A percentile compares a stretch with the other conserved stretches of the same genome.
These are phyloP conservation scores for Paramyrothecium sp. DNA, from an alignment of 2,329 filamentous ascomycete species.

Conservation along the genomic window DNA sequence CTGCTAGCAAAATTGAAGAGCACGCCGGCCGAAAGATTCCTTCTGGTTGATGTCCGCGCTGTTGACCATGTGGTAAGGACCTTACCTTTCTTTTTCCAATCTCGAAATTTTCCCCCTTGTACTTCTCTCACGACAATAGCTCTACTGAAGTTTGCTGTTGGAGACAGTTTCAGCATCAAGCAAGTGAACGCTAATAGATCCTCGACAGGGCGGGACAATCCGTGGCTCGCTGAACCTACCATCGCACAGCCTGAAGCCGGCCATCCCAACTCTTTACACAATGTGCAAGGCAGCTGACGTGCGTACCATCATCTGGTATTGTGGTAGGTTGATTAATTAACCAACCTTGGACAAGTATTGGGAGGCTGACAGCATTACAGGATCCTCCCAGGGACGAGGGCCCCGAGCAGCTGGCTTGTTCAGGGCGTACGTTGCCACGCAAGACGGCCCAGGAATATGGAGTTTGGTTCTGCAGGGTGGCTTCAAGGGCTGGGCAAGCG, in stretches of 20 bases:
- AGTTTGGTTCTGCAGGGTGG: constrained; percentile 50
- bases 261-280: constrained; percentile 38
- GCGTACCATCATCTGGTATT: constrained; percentile 44
- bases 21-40: background rate
- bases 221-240: constrained; percentile 51
- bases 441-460: constrained; percentile 37
- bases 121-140: too few relatives aligned
- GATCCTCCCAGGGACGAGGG: constrained; percentile 53
- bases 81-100: too few relatives aligned
- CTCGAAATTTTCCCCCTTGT: too few relatives aligned
- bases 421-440: constrained; percentile 44
- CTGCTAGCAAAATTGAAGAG: background rate
- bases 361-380: constrained; percentile 26
- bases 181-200: background rate
- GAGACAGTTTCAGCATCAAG: too few relatives aligned
- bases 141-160: too few relatives aligned
- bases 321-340: constrained; percentile 31
- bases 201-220: constrained; percentile 54
- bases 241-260: constrained; percentile 43
- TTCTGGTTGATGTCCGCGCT: background rate
- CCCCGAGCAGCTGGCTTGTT: constrained; percentile 56
- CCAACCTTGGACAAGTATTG: background rate
- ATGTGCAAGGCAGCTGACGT: constrained; percentile 40
- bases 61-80: background rate
- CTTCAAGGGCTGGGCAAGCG: constrained; percentile 52